Evolutionary conservation across 345 rosid genomes (phyloP).

Genomic region (Populus deltoides): DNA sequence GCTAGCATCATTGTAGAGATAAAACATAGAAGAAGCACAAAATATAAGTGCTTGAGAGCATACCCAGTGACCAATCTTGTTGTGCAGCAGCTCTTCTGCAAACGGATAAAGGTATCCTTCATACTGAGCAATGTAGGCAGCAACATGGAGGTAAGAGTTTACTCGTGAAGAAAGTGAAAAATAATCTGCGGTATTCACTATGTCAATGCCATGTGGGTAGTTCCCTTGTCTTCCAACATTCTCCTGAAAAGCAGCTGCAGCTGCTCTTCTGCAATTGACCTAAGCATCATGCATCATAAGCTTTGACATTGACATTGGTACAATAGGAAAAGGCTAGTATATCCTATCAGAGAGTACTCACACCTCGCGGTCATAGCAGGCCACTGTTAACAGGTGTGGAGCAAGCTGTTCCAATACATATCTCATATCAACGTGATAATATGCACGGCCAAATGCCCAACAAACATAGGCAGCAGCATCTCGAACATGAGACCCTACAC

Average conservation of each 20-base stretch:
- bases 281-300: slow-evolving; percentile 27
- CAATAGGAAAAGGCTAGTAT: not conserved
- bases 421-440: slow-evolving; percentile 82
- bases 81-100: slow-evolving; percentile 76
- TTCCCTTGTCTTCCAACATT: slow-evolving; percentile 98
- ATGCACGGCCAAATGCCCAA: slow-evolving; percentile 99
- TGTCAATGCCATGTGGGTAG: slow-evolving; percentile 96
- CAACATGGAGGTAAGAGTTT: slow-evolving; percentile 79
- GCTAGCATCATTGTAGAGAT: not conserved
- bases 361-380: slow-evolving; percentile 96
- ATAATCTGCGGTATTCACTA: slow-evolving; percentile 89
- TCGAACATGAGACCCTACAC: slow-evolving; percentile 98
- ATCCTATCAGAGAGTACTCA: slow-evolving; percentile 11
- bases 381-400: slow-evolving; percentile 84
- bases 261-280: slow-evolving; percentile 99
- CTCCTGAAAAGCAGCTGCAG: slow-evolving; percentile 99
- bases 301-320: not conserved
- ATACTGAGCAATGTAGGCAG: slow-evolving; percentile 69
- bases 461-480: slow-evolving; percentile 99
- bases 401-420: slow-evolving; percentile 75
- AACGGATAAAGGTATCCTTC: slow-evolving; percentile 88
- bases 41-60: slow-evolving; percentile 24
- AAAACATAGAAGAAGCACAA: not conserved
- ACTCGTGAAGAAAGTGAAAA: slow-evolving; percentile 91
- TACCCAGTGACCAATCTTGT: slow-evolving; percentile 98